Percentiles rank a stretch among this genome's conserved stretches.
Conservation (phyloP, 2,329 filamentous ascomycete species). For the Alternaria solani region DNA sequence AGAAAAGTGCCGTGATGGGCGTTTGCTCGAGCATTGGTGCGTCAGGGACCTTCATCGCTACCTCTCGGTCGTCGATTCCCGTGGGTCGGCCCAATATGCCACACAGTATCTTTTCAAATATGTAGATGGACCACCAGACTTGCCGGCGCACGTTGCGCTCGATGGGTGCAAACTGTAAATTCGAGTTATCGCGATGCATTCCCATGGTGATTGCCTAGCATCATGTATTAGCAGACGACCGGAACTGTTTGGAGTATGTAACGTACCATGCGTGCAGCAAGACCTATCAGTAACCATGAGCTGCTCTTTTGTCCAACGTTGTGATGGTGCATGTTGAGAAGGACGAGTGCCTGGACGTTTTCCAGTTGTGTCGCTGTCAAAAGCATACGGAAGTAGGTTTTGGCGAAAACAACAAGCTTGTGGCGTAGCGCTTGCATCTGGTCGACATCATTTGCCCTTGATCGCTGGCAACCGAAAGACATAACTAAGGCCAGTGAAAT, state of each 20-base stretch:
- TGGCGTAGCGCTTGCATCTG: slow-evolving; percentile 28
- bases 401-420: slow-evolving; percentile 41
- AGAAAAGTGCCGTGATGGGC: slow-evolving; percentile 25
- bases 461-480: slow-evolving; percentile 52
- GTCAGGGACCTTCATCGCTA: slow-evolving; percentile 32
- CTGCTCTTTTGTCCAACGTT: slow-evolving; percentile 54
- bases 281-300: slow-evolving; percentile 53
- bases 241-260: not conserved
- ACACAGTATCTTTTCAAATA: slow-evolving; percentile 37
- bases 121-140: slow-evolving; percentile 41
- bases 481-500: slow-evolving; percentile 54
- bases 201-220: slow-evolving; percentile 52
- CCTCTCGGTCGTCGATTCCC: slow-evolving; percentile 36
- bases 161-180: slow-evolving; percentile 49
- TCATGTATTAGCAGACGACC: not conserved
- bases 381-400: slow-evolving; percentile 48
- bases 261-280: slow-evolving; percentile 51
- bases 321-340: slow-evolving; percentile 54
- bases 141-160: slow-evolving; percentile 37
- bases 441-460: slow-evolving; percentile 43
- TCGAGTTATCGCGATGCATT: slow-evolving; percentile 55
- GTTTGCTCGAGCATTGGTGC: slow-evolving; percentile 27
- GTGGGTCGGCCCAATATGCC: slow-evolving; percentile 37
- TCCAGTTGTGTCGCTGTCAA: slow-evolving; percentile 50
- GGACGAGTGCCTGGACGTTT: slow-evolving; percentile 55